phyloP scores from a whole-genome alignment of 164 flowering plant genomes.

The Magnolia changhungtana region DNA sequence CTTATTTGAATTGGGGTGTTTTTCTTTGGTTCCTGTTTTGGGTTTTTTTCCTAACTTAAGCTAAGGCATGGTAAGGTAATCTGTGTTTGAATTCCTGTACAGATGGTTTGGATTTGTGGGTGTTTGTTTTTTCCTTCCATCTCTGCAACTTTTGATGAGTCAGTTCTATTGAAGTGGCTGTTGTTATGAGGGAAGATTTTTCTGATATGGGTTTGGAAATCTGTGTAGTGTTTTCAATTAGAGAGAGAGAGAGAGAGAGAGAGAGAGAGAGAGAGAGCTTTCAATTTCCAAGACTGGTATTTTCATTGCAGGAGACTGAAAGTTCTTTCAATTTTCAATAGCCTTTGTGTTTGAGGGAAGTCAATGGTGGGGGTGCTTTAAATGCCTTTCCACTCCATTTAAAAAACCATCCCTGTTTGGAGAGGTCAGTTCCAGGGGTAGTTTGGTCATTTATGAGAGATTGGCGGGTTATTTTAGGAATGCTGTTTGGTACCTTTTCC shows the following conservation, averaged over 20 bases:
- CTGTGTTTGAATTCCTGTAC: conserved; percentile 11
- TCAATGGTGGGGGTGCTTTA: conserved; percentile 3
- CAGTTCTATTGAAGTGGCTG: conserved; percentile 5
- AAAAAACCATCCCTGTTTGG: background rate
- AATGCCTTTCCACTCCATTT: background rate
- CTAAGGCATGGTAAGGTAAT: conserved; percentile 10
- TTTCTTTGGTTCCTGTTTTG: conserved; percentile 10
- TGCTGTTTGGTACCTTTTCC: background rate
- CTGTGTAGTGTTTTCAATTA: conserved; percentile 10
- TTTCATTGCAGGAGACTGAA: conserved; percentile 3
- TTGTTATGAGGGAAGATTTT: background rate
- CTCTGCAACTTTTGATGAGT: background rate
- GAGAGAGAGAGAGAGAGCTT: conserved; percentile 12
- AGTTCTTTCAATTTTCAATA: conserved; percentile 9
- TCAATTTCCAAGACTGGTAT: conserved; percentile 29
- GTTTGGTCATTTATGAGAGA: no score
- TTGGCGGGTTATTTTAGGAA: no score
- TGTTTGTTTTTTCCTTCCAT: conserved; percentile 1
- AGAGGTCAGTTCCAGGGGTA: no score
- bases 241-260: no score
- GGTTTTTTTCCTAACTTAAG: conserved; percentile 21
- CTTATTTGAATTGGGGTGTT: conserved; percentile 25
- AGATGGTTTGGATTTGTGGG: conserved; percentile 13
- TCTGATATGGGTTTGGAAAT: conserved; percentile 1
- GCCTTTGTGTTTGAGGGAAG: background rate